Base-by-base conservation (phyloP, 1,284 basidiomycete genomes). In the Cryptococcus sp. region DNA sequence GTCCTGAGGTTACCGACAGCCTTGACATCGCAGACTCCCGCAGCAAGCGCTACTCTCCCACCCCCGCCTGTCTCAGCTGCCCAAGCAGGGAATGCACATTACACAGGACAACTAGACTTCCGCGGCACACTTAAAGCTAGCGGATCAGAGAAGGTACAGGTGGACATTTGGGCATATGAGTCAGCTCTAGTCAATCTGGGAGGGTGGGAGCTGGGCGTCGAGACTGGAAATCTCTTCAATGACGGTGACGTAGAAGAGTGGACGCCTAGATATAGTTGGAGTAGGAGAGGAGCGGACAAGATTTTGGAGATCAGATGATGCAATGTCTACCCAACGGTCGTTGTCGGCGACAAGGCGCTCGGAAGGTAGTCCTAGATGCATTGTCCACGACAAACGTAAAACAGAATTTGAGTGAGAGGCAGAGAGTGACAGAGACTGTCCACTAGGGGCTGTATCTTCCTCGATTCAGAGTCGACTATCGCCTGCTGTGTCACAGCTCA, bases 151-250 rank as follows among this genome's bases (percentile, higher is more conserved):
- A n/a, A 29, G 8, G 50, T 74, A 7, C n/a, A 50, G 1, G 47
- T 59, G 3, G 41, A 49, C 5, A 51, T 73, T 10, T 73, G 69
- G 69, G 61, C 70, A 5, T 37, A 57, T 44, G 61, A 66, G 47
- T 58, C 69, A 10, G 61, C 65, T 11, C 41, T 69, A 16, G 40
- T 72, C 11, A 58, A 57, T 40, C 57, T 75, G 13, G 57, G 58
- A 15, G 72, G 70, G 22, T 77, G 75, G 71, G 58, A 57, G 22
- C 44, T 71, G 45, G 51, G 46, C 1, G 57, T 64, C 5, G 71
- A 73, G 53, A 68, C 64, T 3, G 69, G 71, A 44, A 66, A 68
- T 44, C 55, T 29, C 22, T 15, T 10, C 7, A 16, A 11, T 44
- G 10, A 4, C 10, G 41, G 2, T 6, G 34, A 13, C 58, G 64